Conservation (phyloP, 208 protist genomes). For the Naegleria fowleri region DNA sequence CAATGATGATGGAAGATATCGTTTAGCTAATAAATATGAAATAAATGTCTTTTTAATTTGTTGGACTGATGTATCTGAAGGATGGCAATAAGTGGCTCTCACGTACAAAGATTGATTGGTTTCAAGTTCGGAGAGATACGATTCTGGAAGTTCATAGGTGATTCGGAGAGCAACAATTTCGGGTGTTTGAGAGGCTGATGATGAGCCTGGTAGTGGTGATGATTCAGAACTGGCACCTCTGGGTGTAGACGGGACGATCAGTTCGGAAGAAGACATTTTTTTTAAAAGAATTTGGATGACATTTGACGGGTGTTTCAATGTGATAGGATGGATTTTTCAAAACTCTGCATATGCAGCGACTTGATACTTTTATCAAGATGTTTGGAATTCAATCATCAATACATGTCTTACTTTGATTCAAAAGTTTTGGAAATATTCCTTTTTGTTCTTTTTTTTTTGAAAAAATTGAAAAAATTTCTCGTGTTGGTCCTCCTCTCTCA, state of each 20-base stretch:
- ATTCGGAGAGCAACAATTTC: neutral
- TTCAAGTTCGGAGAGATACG: neutral
- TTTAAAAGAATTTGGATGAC: neutral
- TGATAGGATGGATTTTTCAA: too few species aligned
- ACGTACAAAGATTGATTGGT: neutral
- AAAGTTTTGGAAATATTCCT: too few species aligned
- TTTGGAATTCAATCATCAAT: too few species aligned
- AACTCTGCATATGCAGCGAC: too few species aligned
- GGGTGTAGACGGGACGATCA: neutral
- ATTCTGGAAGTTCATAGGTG: neutral
- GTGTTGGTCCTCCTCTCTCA: too few species aligned
- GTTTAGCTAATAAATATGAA: neutral
- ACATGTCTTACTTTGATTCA: too few species aligned
- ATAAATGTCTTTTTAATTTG: neutral
- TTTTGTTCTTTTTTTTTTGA: too few species aligned
- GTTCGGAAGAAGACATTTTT: neutral
- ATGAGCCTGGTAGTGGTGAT: neutral
- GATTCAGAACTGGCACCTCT: neutral
- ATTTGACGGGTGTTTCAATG: too few species aligned
- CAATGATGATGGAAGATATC: neutral
- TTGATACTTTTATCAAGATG: too few species aligned
- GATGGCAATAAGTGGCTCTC: neutral
- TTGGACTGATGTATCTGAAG: neutral
- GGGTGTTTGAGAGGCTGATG: neutral
- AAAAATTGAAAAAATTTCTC: too few species aligned